phyloP scores from a whole-genome alignment of 2,329 filamentous ascomycete species.

The Calonectria leucothoes region DNA sequence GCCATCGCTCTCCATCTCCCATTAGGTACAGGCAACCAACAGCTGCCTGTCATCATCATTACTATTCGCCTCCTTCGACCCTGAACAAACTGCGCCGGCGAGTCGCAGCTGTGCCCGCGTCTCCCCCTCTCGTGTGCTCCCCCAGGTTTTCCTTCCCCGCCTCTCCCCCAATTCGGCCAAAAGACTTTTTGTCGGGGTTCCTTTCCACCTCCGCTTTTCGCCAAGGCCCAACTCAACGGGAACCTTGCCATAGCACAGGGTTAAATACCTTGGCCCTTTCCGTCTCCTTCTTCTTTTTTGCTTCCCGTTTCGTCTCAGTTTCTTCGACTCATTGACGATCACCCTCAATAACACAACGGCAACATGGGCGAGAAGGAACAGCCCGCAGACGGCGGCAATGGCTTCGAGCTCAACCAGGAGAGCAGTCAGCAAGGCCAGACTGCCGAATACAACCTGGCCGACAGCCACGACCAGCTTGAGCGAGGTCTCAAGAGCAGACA shows the following conservation, averaged over 20 bases:
- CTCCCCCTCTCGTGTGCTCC: slow-evolving; percentile 6
- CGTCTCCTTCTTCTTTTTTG: background rate
- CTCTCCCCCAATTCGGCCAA: slow-evolving; percentile 28
- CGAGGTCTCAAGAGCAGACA: slow-evolving; percentile 70
- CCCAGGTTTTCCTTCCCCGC: slow-evolving; percentile 26
- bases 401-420: slow-evolving; percentile 43
- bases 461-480: slow-evolving; percentile 58
- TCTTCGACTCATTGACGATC: background rate
- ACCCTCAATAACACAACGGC: background rate
- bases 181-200: slow-evolving; percentile 2
- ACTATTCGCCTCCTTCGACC: background rate
- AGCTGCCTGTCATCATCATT: slow-evolving; percentile 8
- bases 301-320: background rate
- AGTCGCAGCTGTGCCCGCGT: slow-evolving; percentile 16
- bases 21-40: slow-evolving; percentile 20
- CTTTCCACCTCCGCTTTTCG: slow-evolving; percentile 6
- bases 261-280: slow-evolving; percentile 26
- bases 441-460: slow-evolving; percentile 50
- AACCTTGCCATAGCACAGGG: slow-evolving; percentile 6
- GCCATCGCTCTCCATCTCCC: background rate
- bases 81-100: background rate
- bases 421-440: slow-evolving; percentile 32
- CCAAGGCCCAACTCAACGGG: background rate
- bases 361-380: slow-evolving; percentile 33
- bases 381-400: slow-evolving; percentile 27